phyloP scores from a whole-genome alignment of 1,284 basidiomycete genomes.

The Malassezia brasiliensis region DNA sequence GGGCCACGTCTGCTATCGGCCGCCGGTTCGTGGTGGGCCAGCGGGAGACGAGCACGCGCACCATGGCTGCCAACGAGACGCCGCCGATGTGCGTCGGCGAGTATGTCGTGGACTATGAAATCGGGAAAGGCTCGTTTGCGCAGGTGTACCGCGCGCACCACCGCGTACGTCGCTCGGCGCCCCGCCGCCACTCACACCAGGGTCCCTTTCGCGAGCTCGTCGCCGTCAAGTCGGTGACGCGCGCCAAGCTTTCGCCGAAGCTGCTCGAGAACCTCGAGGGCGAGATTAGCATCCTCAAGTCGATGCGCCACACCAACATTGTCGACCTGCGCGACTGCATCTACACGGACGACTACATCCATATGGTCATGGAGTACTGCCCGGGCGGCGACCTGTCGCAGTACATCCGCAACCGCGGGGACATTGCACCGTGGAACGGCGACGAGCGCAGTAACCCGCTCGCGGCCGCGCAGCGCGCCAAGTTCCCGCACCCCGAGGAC shows the following conservation, averaged over 20 bases:
- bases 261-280: slow-evolving; percentile 92
- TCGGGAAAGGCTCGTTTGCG: slow-evolving; percentile 75
- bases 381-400: slow-evolving; percentile 87
- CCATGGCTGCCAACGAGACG: slow-evolving; percentile 15
- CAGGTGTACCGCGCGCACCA: slow-evolving; percentile 83
- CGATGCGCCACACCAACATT: slow-evolving; percentile 82
- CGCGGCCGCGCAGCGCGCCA: slow-evolving; percentile 45
- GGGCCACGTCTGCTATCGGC: slow-evolving; percentile 9
- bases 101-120: slow-evolving; percentile 54
- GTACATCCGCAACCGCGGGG: slow-evolving; percentile 61
- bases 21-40: background rate
- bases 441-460: slow-evolving; percentile 12
- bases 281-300: slow-evolving; percentile 94
- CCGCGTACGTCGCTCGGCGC: slow-evolving; percentile 1
- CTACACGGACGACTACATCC: slow-evolving; percentile 83
- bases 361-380: slow-evolving; percentile 96
- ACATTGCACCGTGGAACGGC: slow-evolving; percentile 24
- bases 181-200: background rate
- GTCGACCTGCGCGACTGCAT: slow-evolving; percentile 87
- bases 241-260: slow-evolving; percentile 78
- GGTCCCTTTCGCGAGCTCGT: slow-evolving; percentile 51
- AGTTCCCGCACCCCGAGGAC: slow-evolving; percentile 77
- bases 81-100: slow-evolving; percentile 49
- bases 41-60: background rate
- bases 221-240: slow-evolving; percentile 90